Base-by-base conservation (phyloP, 176 grass and related monocot species). In the Carex pumila region DNA sequence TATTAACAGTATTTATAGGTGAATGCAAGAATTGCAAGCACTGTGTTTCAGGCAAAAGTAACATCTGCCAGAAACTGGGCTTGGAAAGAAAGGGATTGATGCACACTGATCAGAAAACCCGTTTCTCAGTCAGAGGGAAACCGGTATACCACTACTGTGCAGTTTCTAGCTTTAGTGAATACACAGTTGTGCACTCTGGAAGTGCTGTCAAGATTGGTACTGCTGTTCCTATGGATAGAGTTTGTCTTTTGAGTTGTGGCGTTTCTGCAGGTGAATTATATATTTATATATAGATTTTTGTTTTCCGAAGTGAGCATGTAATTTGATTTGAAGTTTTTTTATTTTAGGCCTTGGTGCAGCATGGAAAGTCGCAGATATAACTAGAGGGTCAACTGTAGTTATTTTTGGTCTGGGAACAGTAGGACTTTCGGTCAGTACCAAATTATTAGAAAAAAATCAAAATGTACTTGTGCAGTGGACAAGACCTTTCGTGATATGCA, bases 121-220 rank as follows among this genome's bases (percentile, higher is more conserved):
- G 95, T 37, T 98, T 98, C 79, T 87, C 86, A 0, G 65, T 91
- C 63, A 87, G 89, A 59, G 92, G 95, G 67, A 86, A 84, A 69
- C 88, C 92, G 2, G 84, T 83, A 57, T 98, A 90, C 65, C 91
- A 98, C 71, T 98, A 98, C 49, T 94, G 91, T 57, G 92, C 95
- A 12, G 95, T 98, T 30, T 98, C 95, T 19, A 98, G 95, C 88
- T 98, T 94, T 76, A 94, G 92, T n/a, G 95, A 98, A 81, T 98
- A 98, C 84, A 86, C 88, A 6, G 91, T 98, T 55, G 95, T 98
- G 18, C 90, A 98, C 67, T 94, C 91, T 0, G 92, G 91, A 22
- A 91, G 95, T 77, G 95, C 88, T 8, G 92, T 98, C 61, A 98
- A 94, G 85, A 88, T 98, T 34, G 85, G 64, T 70, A 68, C 79